Conservation (phyloP, 139 green algal genomes). For the Chlamydomonas schloesseri region DNA sequence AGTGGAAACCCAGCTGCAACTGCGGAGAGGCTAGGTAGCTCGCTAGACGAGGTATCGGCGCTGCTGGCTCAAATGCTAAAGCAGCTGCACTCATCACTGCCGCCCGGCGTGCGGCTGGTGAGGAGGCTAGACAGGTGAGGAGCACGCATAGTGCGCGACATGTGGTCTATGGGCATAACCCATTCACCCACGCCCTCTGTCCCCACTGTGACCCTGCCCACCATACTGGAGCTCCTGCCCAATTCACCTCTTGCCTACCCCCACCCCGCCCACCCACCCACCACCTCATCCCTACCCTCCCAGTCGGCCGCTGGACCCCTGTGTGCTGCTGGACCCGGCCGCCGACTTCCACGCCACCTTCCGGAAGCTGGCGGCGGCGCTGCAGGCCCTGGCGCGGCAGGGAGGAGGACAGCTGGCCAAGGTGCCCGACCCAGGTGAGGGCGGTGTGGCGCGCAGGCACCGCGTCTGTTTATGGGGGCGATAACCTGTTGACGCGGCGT, state of each 20-base stretch:
- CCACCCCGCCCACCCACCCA: no score
- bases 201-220: no score
- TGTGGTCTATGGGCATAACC: no score
- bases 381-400: not conserved
- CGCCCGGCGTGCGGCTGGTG: not conserved
- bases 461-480: no score
- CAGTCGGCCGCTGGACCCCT: constrained; percentile 25
- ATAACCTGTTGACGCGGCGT: no score
- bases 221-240: no score
- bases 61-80: not conserved
- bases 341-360: not conserved
- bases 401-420: not conserved
- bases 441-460: no score
- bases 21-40: no score
- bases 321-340: not conserved
- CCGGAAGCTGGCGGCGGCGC: constrained; percentile 11
- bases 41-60: not conserved
- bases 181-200: no score
- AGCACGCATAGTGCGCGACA: not conserved
- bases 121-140: constrained; percentile 19
- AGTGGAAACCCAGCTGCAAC: no score
- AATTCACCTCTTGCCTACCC: no score
- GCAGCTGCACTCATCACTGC: not conserved
- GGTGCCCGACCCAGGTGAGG: constrained; percentile 4
- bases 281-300: not conserved